Evolutionary conservation across 495 filamentous ascomycete genomes (phyloP), one percentile per base, ranked within the genome.

Genomic region (Lasiosphaeria ovina): DNA sequence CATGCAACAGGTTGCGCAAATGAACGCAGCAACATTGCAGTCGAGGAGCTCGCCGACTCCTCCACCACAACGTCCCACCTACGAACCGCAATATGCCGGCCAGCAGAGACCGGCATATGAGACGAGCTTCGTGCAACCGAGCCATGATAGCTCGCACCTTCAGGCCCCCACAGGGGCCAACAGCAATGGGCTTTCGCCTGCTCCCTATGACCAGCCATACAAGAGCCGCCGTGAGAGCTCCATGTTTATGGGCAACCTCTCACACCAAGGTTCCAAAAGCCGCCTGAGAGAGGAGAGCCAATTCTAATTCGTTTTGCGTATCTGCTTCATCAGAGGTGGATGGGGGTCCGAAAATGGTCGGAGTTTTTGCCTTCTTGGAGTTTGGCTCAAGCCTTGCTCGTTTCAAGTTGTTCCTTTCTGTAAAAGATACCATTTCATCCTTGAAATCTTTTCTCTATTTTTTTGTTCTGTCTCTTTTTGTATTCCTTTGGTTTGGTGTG

Each of bases 231-330:
- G 79, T 44, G 78, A 81, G 63, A 81, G 79, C 62, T 36, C 70
- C 17, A 78, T 81, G 73, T 76, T 78, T 51, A 76, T 78, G 75
- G 74, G 73, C 17, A 75, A 68, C 7, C 70, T 79, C 54, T 77
- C 64, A 59, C 74, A 79, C 31, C 76, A 78, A 63, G 67, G 70
- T 34, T 76, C 74, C 4, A 79, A 74, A 66, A 78, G 79, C 54
- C 77, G 75, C 5, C 52, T 80, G 14, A 69, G 78, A 11, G 79
- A 81, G 40, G 77, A 79, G 64, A 69, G 70, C 7, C 71, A 68
- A 49, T 71, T 66, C 31, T 72, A 63, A 59, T 48, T 45, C 8
- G 60, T 61, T 45, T 36, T 53, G 34, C 34, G 32, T 7, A 1
- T 24, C 38, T 42, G 7, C 38, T 8, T 7, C 38, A 42, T 42